Evolutionary conservation across 345 rosid genomes (phyloP).

Genomic region (Pelargonium nanum): DNA sequence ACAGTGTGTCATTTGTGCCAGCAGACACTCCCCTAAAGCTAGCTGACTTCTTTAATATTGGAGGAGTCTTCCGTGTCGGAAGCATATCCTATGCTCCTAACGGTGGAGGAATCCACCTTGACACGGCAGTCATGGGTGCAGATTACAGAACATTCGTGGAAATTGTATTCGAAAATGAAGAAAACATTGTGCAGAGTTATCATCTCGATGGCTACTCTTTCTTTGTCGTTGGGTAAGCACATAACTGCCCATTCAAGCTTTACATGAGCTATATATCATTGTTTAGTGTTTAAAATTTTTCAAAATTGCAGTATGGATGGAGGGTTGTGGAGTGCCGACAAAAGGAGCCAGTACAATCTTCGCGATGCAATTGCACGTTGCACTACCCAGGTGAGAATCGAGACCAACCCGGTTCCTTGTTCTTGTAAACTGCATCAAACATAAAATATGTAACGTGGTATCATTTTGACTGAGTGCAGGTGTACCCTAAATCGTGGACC

Average conservation of each 20-base stretch:
- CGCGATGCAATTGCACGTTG: constrained; percentile 63
- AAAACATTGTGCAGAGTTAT: constrained; percentile 25
- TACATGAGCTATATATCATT: background rate
- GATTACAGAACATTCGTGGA: constrained; percentile 21
- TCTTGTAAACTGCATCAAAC: background rate
- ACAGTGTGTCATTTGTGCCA: constrained; percentile 22
- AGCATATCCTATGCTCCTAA: constrained; percentile 18
- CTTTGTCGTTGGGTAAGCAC: constrained; percentile 33
- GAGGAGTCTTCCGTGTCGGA: constrained; percentile 25
- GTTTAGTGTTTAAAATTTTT: background rate
- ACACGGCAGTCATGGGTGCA: constrained; percentile 26
- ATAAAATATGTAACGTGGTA: too few relatives aligned
- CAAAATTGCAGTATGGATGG: constrained; percentile 5
- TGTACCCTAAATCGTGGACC: constrained; percentile 81
- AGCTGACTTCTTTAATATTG: constrained; percentile 28
- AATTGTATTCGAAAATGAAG: constrained; percentile 22
- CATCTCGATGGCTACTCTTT: constrained; percentile 29
- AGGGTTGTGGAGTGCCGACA: constrained; percentile 22
- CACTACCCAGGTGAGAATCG: constrained; percentile 57
- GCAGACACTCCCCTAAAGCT: constrained; percentile 33
- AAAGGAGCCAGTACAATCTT: constrained; percentile 71
- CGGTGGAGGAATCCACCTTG: constrained; percentile 24
- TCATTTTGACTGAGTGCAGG: too few relatives aligned
- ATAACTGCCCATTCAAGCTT: too few relatives aligned
- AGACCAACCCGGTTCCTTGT: background rate